phyloP scores from a whole-genome alignment of 345 rosid species.

The Aegle marmelos region DNA sequence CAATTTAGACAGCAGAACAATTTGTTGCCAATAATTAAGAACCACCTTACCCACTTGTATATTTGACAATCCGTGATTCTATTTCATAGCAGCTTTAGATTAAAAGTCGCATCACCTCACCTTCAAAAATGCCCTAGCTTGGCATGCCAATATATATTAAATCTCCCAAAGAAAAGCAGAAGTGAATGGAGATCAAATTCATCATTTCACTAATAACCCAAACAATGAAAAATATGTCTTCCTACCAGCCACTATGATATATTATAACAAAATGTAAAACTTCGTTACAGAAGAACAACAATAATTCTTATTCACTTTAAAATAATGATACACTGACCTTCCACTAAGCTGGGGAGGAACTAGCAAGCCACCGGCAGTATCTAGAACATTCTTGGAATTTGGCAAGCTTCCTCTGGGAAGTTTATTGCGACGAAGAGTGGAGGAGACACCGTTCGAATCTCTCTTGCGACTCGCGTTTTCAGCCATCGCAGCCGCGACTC shows the following conservation, averaged over 20 bases:
- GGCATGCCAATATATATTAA: neutral
- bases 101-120: too few relatives aligned
- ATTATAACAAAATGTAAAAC: too few relatives aligned
- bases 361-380: conserved; percentile 56
- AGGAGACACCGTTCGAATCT: conserved; percentile 37
- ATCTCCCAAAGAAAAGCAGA: neutral
- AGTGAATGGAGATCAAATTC: neutral
- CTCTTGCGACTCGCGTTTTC: conserved; percentile 68
- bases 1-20: too few relatives aligned
- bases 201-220: neutral
- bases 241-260: too few relatives aligned
- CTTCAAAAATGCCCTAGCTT: neutral
- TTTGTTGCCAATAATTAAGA: too few relatives aligned
- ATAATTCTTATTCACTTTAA: neutral
- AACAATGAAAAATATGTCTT: neutral
- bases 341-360: conserved; percentile 90
- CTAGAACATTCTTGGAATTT: conserved; percentile 51
- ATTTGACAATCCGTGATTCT: too few relatives aligned
- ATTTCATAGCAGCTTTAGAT: too few relatives aligned
- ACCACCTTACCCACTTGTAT: too few relatives aligned
- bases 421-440: conserved; percentile 48
- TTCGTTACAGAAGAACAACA: too few relatives aligned
- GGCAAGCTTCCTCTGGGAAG: conserved; percentile 57
- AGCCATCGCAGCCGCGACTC: conserved; percentile 75
- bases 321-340: conserved; percentile 42